These are phyloP conservation scores for Sugiyamaella novakii DNA, from an alignment of 1,139 yeast genomes.

Conservation along the genomic window DNA sequence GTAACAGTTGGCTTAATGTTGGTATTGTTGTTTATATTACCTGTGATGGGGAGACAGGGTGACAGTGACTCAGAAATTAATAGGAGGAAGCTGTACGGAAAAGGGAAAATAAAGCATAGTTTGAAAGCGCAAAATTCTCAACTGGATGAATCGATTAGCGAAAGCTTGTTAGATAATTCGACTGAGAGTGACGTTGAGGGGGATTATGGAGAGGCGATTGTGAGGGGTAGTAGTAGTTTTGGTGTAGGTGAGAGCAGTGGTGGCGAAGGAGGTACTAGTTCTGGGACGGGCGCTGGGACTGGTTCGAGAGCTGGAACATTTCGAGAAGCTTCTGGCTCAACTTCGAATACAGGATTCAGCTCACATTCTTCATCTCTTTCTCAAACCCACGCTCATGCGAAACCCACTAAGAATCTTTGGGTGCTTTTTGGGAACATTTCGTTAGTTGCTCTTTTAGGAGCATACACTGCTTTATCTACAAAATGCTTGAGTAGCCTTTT, in stretches of 20 bases:
- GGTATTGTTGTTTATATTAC: constrained; percentile 18
- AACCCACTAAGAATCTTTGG: background rate
- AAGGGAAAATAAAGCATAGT: background rate
- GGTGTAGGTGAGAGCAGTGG: background rate
- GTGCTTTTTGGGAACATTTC: constrained; percentile 33
- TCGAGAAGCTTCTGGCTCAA: background rate
- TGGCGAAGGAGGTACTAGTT: background rate
- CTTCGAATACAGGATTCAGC: background rate
- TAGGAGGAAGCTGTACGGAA: background rate
- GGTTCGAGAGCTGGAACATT: no score
- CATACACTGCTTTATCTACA: constrained; percentile 49
- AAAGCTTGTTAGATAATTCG: background rate
- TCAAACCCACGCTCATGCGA: background rate
- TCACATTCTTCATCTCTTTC: background rate
- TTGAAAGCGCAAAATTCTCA: no score
- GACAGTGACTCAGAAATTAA: background rate
- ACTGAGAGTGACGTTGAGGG: background rate
- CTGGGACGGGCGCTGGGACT: no score
- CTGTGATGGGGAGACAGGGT: background rate
- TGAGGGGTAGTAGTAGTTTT: background rate
- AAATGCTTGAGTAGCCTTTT: constrained; percentile 45
- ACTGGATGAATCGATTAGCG: background rate
- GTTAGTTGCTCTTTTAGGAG: constrained; percentile 49
- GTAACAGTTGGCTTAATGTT: constrained; percentile 31
- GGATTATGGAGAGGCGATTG: background rate